phyloP scores from a whole-genome alignment of 805 yeast species.

The Suhomyces emberorum region DNA sequence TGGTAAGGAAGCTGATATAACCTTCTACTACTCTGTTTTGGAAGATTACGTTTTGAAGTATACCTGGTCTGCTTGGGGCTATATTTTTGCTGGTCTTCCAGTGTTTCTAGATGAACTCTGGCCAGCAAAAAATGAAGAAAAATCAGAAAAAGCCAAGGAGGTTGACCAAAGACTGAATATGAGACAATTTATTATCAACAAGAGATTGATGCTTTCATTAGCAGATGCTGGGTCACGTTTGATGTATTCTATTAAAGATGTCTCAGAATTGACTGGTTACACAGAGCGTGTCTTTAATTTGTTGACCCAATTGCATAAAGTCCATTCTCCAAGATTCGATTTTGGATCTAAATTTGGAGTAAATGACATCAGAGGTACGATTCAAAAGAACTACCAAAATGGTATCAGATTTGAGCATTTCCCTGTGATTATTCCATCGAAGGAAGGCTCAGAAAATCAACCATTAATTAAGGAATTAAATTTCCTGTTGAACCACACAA shows the following conservation, averaged over 20 bases:
- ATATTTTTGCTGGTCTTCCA: constrained; percentile 84
- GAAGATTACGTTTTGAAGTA: constrained; percentile 88
- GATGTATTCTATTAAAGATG: constrained; percentile 91
- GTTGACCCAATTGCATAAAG: constrained; percentile 74
- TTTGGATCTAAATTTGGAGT: constrained; percentile 44
- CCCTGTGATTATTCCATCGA: constrained; percentile 76
- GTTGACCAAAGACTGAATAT: constrained; percentile 57
- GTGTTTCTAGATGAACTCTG: constrained; percentile 60
- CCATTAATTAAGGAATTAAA: constrained; percentile 57
- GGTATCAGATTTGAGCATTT: constrained; percentile 83
- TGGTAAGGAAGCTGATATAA: constrained; percentile 50
- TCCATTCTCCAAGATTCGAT: constrained; percentile 60
- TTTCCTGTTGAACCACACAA: constrained; percentile 57
- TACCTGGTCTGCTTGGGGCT: constrained; percentile 96
- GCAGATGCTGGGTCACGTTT: constrained; percentile 95
- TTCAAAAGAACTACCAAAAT: constrained; percentile 63
- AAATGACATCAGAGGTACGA: constrained; percentile 70
- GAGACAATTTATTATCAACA: constrained; percentile 87
- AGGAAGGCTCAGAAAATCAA: constrained; percentile 57
- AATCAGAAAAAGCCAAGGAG: constrained; percentile 9
- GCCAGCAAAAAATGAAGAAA: constrained; percentile 19
- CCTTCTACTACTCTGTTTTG: constrained; percentile 65
- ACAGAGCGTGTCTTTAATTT: constrained; percentile 81
- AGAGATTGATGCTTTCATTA: constrained; percentile 81
- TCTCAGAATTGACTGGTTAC: constrained; percentile 86